Evolutionary conservation across 1,139 yeast species (phyloP), one percentile per base, ranked within the genome.

Genomic region (Pichia sp.): DNA sequence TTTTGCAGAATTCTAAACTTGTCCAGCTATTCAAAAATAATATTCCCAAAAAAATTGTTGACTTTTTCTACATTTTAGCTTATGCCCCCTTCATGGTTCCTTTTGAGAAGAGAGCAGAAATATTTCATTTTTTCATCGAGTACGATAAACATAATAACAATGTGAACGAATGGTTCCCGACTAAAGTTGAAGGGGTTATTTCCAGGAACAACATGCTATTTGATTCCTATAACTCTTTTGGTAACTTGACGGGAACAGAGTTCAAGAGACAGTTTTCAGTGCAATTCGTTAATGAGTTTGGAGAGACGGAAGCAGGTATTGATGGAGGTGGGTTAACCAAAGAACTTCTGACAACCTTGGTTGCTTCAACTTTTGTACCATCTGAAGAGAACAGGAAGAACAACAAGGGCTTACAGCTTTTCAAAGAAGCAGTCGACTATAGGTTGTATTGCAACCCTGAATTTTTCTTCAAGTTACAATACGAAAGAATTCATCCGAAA

Each of bases 251-350:
- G 61, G 81, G 83, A 0, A 65, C 70, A 3, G 72, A 73, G 16
- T 79, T 93, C 67, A 89, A 87, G 64, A 68, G 78, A 29, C 77
- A 75, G 41, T 70, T 92, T 15, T 74, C 80, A 2, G 90, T 93
- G 3, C 77, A 79, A 6, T 90, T 93, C 64, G 74, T 73, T 51
- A 87, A 88, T 64, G 81, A 85, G 57, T 80, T 85, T 69, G 96
- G 95, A 0, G 81, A 79, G 31, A 57, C 49, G 23, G 95, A 87
- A 64, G 93, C 87, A 0, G 99, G 99, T 1, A 86, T 93, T 53
- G 99, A 93, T 70, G 99, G 99, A 5, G 99, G 99, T 10, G 99
- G 99, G 1, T 75, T 93, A 26, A 92, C 98, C 0, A 92, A 93
- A 67, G 99, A 93, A 64, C 85, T 93, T 61, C 72, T 93, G 54